Evolutionary conservation across 2,329 filamentous ascomycete species (phyloP).

Genomic region (Penicillium concentricum): DNA sequence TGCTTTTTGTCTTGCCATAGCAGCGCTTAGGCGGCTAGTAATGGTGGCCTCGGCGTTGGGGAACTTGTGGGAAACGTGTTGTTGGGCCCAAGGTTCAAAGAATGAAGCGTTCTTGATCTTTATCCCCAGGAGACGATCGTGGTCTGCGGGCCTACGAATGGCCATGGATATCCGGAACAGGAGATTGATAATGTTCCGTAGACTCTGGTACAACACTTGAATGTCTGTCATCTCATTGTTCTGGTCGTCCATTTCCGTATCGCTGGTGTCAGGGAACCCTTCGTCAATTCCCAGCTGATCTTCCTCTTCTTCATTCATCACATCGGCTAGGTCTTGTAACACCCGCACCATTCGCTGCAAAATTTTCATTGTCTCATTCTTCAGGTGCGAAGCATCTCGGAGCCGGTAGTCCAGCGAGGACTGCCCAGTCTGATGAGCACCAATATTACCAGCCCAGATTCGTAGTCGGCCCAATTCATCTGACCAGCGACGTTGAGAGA

Average conservation of each 20-base stretch:
- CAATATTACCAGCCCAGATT: conserved; percentile 35
- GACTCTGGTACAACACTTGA: conserved; percentile 16
- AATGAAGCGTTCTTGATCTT: not conserved
- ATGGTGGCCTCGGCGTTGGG: not conserved
- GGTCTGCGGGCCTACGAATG: conserved; percentile 38
- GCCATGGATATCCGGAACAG: conserved; percentile 40
- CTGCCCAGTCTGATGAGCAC: conserved; percentile 28
- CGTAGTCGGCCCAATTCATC: conserved; percentile 23
- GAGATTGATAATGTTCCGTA: conserved; percentile 29
- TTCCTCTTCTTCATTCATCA: conserved; percentile 13
- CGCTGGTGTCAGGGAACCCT: too few relatives aligned
- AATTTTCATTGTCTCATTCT: not conserved
- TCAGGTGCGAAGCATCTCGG: conserved; percentile 27
- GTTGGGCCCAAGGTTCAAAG: not conserved
- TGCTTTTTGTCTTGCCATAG: not conserved
- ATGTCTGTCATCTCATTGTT: conserved; percentile 5
- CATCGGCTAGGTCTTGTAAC: conserved; percentile 11
- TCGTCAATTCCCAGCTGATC: too few relatives aligned
- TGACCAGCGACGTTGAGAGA: conserved; percentile 8
- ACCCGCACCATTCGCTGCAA: not conserved
- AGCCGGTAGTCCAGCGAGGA: conserved; percentile 33
- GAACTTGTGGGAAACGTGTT: not conserved
- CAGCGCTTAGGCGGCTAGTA: not conserved
- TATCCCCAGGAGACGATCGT: conserved; percentile 28
- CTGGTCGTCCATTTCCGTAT: too few relatives aligned